Conservation (phyloP, 208 protist species). For the Leishmania martiniquensis region DNA sequence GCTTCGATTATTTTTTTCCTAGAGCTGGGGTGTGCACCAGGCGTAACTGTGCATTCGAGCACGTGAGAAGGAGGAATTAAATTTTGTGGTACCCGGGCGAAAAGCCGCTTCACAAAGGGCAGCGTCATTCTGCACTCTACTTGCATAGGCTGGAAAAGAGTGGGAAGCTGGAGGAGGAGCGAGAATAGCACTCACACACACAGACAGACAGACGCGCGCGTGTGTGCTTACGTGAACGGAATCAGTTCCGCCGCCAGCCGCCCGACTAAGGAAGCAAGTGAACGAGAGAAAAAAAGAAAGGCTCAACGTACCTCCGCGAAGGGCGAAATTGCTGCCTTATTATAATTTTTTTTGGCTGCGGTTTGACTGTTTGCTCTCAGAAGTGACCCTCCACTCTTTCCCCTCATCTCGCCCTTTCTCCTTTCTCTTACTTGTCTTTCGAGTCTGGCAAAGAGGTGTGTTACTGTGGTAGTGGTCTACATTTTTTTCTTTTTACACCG, state of each 20-base stretch:
- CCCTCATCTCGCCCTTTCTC: neutral
- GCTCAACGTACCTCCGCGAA: neutral
- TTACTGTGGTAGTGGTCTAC: neutral
- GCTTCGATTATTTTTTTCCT: too few relatives aligned
- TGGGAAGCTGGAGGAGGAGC: too few relatives aligned
- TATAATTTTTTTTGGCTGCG: neutral
- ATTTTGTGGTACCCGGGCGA: too few relatives aligned
- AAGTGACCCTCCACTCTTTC: neutral
- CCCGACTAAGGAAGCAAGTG: neutral
- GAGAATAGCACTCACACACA: neutral
- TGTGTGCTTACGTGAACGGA: too few relatives aligned
- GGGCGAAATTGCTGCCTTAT: neutral
- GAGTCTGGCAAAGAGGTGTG: neutral
- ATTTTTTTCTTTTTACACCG: neutral
- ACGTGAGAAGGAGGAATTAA: too few relatives aligned
- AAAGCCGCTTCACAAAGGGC: too few relatives aligned
- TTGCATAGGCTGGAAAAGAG: too few relatives aligned
- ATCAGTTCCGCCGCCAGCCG: neutral
- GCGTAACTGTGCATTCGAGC: too few relatives aligned
- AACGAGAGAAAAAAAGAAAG: neutral
- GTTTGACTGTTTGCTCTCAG: neutral
- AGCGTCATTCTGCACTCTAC: too few relatives aligned
- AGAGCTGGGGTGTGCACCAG: too few relatives aligned
- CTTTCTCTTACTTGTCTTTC: neutral
- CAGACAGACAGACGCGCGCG: neutral